These are phyloP conservation scores for Escovopsis sp. DNA, from an alignment of 2,329 filamentous ascomycete genomes.

Conservation along the genomic window DNA sequence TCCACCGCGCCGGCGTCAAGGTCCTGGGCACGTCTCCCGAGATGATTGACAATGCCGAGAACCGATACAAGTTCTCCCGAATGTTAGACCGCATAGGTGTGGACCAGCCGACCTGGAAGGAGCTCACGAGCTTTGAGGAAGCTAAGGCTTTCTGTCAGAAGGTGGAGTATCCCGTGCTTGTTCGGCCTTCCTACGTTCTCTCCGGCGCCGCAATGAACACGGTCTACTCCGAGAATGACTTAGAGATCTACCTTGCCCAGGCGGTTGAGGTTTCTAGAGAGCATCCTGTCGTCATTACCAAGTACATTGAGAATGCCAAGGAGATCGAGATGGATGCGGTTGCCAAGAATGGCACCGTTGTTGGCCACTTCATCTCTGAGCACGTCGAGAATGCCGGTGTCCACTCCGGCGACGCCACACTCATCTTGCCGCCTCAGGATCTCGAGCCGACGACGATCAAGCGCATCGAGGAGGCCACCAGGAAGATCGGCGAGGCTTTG, in stretches of 20 bases:
- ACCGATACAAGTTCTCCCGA: constrained; percentile 95
- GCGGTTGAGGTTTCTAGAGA: constrained; percentile 87
- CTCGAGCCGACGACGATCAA: constrained; percentile 75
- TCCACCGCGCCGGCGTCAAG: constrained; percentile 80
- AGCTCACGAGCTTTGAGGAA: constrained; percentile 86
- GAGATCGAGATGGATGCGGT: constrained; percentile 99
- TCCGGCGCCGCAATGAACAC: constrained; percentile 99
- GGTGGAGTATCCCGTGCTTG: constrained; percentile 85
- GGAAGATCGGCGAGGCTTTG: constrained; percentile 84
- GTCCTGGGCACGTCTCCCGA: constrained; percentile 91
- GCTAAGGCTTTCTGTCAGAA: constrained; percentile 74
- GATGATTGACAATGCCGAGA: constrained; percentile 97
- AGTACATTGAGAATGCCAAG: constrained; percentile 98
- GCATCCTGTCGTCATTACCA: constrained; percentile 95
- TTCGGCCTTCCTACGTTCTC: constrained; percentile 89
- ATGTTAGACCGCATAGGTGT: constrained; percentile 92
- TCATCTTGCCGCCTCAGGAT: constrained; percentile 91
- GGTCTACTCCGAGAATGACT: constrained; percentile 87
- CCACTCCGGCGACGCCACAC: constrained; percentile 91
- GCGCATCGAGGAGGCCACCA: constrained; percentile 85
- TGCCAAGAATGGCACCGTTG: constrained; percentile 72
- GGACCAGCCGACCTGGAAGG: constrained; percentile 96
- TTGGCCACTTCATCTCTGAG: constrained; percentile 95
- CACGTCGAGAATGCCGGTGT: constrained; percentile 98
- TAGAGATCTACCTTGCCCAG: constrained; percentile 77